Evolutionary conservation across 345 rosid genomes (phyloP).

Genomic region (Populus simonii): DNA sequence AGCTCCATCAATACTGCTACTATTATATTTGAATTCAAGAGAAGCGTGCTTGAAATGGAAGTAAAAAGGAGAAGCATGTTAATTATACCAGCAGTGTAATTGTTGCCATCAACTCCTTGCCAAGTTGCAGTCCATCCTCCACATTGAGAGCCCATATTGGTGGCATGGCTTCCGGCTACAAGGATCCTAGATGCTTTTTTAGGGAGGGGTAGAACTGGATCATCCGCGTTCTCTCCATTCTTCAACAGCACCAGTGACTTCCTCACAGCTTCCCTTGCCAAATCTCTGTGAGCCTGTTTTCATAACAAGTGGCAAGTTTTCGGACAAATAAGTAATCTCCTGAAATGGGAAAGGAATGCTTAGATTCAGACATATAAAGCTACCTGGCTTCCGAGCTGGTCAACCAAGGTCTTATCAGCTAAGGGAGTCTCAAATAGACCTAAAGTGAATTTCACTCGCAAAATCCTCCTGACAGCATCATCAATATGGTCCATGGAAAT

Average conservation of each 20-base stretch:
- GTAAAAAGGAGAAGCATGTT: background rate
- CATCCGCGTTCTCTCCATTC: constrained; percentile 10
- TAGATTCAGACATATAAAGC: background rate
- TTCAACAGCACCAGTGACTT: constrained; percentile 27
- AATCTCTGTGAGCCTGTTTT: constrained; percentile 17
- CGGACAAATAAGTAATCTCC: no score
- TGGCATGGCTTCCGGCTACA: constrained; percentile 20
- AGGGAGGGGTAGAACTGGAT: constrained; percentile 16
- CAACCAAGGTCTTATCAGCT: constrained; percentile 43
- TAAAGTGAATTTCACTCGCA: constrained; percentile 71
- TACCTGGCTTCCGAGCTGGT: constrained; percentile 62
- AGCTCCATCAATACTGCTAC: background rate
- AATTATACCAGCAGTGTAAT: constrained; percentile 12
- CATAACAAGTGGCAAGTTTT: background rate
- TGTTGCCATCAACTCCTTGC: constrained; percentile 25
- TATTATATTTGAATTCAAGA: background rate
- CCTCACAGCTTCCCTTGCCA: constrained; percentile 30
- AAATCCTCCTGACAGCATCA: constrained; percentile 73
- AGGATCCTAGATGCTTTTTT: constrained; percentile 16
- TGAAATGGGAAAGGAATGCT: background rate
- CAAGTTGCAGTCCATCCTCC: constrained; percentile 30
- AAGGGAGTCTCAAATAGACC: constrained; percentile 72
- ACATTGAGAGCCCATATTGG: constrained; percentile 28
- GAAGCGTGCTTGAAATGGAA: background rate
- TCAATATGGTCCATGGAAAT: constrained; percentile 65